These are phyloP conservation scores for Trichoderma pleuroti DNA, from an alignment of 2,329 filamentous ascomycete species.

Conservation along the genomic window DNA sequence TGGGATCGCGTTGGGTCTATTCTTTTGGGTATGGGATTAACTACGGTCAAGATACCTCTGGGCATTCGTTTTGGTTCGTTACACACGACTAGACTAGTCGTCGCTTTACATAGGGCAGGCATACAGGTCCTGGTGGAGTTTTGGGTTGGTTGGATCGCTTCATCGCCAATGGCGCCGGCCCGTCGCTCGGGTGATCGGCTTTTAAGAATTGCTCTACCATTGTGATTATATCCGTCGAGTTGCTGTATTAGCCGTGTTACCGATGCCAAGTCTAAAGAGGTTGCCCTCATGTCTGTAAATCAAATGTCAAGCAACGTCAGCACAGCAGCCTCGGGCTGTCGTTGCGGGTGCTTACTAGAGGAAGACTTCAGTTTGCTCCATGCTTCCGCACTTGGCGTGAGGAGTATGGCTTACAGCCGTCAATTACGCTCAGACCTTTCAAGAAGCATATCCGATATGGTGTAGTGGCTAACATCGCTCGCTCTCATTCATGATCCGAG, in stretches of 20 bases:
- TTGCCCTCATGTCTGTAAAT: not conserved
- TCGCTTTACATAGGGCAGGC: not conserved
- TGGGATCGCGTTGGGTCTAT: not conserved
- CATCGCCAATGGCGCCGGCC: slow-evolving; percentile 7
- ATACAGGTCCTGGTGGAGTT: not conserved
- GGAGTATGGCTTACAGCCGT: not conserved
- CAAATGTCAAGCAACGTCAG: not conserved
- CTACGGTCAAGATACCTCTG: slow-evolving; percentile 14
- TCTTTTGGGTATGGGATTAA: not conserved
- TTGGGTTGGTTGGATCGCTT: not conserved
- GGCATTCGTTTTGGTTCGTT: not conserved
- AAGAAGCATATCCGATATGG: slow-evolving; percentile 30
- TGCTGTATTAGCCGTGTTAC: not conserved
- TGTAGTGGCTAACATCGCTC: slow-evolving; percentile 39
- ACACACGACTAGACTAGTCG: not conserved
- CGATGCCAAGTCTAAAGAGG: not conserved
- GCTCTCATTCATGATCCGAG: slow-evolving; percentile 22
- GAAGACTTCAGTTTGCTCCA: not conserved
- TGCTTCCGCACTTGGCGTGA: not conserved
- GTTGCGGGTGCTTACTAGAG: not conserved
- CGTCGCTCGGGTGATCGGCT: slow-evolving; percentile 8
- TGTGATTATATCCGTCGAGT: no score
- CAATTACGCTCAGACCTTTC: fast-evolving
- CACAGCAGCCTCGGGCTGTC: not conserved
- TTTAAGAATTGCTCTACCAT: not conserved